phyloP scores from a whole-genome alignment of 2,329 filamentous ascomycete species.

The Aaosphaeria pasadenensis region DNA sequence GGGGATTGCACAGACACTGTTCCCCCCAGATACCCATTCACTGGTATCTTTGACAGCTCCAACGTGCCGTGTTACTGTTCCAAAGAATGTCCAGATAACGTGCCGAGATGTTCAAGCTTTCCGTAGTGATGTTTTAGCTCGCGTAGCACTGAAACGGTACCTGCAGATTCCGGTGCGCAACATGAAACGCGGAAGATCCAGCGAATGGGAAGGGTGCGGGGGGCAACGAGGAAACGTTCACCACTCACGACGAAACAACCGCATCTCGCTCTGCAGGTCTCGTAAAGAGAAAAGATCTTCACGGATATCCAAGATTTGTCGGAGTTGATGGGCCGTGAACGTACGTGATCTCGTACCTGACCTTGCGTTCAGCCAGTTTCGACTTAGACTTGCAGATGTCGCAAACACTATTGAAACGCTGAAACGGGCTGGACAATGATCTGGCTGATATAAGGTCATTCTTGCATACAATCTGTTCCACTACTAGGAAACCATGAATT shows the following conservation, averaged over 20 bases:
- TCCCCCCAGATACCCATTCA: neutral
- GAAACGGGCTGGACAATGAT: no score
- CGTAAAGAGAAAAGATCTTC: neutral
- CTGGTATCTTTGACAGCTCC: neutral
- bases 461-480: no score
- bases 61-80: neutral
- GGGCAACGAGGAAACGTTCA: constrained; percentile 5
- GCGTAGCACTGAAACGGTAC: constrained; percentile 28
- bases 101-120: neutral
- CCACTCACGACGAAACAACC: constrained; percentile 5
- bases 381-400: neutral
- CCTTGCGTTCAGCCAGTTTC: neutral
- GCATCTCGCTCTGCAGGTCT: neutral
- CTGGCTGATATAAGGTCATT: no score
- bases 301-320: neutral
- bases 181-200: constrained; percentile 21
- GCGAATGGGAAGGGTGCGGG: constrained; percentile 7
- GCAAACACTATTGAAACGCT: constrained; percentile 9
- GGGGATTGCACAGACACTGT: neutral
- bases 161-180: constrained; percentile 25
- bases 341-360: neutral
- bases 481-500: no score
- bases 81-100: neutral
- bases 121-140: neutral
- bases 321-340: neutral